A percentile compares a stretch with the other conserved stretches of the same genome.
Evolutionary conservation across 352 stramenopile genomes (phyloP).

Genomic region (Globisporangium spiculum): DNA sequence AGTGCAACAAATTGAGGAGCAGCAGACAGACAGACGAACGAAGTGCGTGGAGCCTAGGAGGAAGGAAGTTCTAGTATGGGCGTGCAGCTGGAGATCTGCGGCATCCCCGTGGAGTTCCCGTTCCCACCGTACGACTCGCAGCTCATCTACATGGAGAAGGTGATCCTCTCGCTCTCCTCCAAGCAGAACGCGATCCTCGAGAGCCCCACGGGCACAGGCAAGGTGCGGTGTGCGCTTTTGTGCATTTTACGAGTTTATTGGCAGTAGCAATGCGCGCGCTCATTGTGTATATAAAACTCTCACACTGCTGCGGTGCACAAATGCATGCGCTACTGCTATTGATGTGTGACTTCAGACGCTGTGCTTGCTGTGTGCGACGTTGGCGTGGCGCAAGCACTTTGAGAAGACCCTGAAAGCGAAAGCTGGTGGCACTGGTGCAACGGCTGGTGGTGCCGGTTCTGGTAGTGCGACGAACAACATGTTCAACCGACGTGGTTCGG

Average conservation of each 20-base stretch:
- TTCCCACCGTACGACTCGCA: constrained; percentile 97
- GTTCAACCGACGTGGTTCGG: constrained; percentile 14
- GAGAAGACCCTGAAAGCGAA: constrained; percentile 43
- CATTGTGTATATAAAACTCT: not conserved
- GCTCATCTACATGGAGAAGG: constrained; percentile 96
- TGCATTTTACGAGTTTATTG: not conserved
- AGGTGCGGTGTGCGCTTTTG: constrained; percentile 42
- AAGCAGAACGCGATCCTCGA: constrained; percentile 97
- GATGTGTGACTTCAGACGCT: constrained; percentile 75
- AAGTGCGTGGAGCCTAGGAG: not conserved
- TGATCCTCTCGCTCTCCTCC: constrained; percentile 88
- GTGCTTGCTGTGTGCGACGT: constrained; percentile 93
- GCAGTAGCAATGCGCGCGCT: not conserved
- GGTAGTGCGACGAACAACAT: constrained; percentile 4
- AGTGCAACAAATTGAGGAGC: constrained; percentile 11
- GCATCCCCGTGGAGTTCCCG: constrained; percentile 93
- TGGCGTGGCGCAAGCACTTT: constrained; percentile 91
- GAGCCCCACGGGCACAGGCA: constrained; percentile 97
- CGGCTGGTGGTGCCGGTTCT: not conserved
- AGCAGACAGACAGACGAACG: not conserved
- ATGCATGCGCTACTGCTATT: not conserved
- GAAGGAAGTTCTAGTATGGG: not conserved
- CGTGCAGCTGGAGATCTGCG: constrained; percentile 82
- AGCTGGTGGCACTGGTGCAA: constrained; percentile 3
- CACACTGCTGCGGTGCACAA: not conserved